These are phyloP conservation scores for Tetrahymena malaccensis DNA, from an alignment of 73 alveolate species.

Conservation along the genomic window DNA sequence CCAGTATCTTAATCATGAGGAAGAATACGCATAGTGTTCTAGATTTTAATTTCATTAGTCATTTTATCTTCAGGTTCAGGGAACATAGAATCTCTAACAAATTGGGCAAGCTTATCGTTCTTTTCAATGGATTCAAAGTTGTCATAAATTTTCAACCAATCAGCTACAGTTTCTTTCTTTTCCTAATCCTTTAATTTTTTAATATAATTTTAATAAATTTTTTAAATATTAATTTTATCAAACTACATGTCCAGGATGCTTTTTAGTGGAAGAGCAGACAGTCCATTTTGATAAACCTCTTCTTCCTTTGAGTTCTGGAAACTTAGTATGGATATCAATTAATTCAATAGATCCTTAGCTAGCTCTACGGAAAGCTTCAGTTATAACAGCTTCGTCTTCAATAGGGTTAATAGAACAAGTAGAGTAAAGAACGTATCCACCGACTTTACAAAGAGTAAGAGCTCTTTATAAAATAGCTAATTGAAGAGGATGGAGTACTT, in stretches of 20 bases:
- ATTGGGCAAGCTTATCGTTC: neutral
- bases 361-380: slow-evolving; percentile 63
- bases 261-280: slow-evolving; percentile 48
- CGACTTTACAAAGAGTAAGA: slow-evolving; percentile 74
- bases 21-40: slow-evolving; percentile 80
- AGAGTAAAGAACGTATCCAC: slow-evolving; percentile 92
- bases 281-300: slow-evolving; percentile 81
- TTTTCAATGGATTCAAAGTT: slow-evolving; percentile 3
- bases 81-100: slow-evolving; percentile 40
- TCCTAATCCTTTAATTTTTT: neutral
- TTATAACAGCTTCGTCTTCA: slow-evolving; percentile 96
- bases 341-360: slow-evolving; percentile 63
- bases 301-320: slow-evolving; percentile 68
- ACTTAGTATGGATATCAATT: slow-evolving; percentile 50
- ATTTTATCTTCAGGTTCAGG: slow-evolving; percentile 21
- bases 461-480: slow-evolving; percentile 82
- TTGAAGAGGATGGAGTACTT: slow-evolving; percentile 84
- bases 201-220: neutral
- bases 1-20: slow-evolving; percentile 96
- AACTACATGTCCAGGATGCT: neutral
- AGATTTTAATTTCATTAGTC: slow-evolving; percentile 27
- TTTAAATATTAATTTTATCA: neutral
- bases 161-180: neutral
- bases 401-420: slow-evolving; percentile 98
- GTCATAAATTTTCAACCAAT: neutral